These are phyloP conservation scores for Galerina marginata DNA, from an alignment of 768 basidiomycete species.

Conservation along the genomic window DNA sequence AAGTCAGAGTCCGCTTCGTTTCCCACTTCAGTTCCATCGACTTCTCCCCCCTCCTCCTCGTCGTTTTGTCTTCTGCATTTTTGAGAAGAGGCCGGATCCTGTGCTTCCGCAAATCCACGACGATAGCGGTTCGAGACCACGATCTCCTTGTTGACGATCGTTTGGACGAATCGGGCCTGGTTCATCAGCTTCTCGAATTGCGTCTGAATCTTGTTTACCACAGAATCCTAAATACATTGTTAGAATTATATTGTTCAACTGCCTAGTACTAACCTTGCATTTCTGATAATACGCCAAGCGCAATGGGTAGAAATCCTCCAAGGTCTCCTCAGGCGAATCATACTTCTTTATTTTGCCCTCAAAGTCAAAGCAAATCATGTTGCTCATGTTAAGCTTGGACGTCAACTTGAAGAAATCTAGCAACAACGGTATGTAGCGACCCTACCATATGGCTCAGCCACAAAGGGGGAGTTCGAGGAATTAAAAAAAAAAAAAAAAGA, in stretches of 20 bases:
- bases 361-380: conserved; percentile 99
- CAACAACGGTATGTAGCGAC: no score
- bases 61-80: conserved; percentile 51
- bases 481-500: no score
- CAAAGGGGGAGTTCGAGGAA: no score
- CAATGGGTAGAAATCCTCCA: conserved; percentile 91
- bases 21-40: conserved; percentile 51
- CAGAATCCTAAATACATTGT: conserved; percentile 63
- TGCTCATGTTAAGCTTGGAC: conserved; percentile 83
- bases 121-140: conserved; percentile 83
- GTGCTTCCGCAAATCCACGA: conserved; percentile 79
- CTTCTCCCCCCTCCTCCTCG: conserved; percentile 53
- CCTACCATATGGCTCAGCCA: no score
- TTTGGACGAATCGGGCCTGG: conserved; percentile 95
- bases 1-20: conserved; percentile 61
- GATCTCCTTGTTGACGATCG: conserved; percentile 90
- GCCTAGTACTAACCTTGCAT: conserved; percentile 71
- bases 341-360: conserved; percentile 97
- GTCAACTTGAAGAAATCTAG: conserved; percentile 85
- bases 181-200: conserved; percentile 88
- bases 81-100: conserved; percentile 95
- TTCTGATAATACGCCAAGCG: conserved; percentile 93
- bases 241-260: conserved; percentile 11
- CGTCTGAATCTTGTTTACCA: conserved; percentile 81
- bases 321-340: conserved; percentile 83